These are phyloP conservation scores for Triangularia setosa DNA, from an alignment of 2,329 filamentous ascomycete species.

Conservation along the genomic window DNA sequence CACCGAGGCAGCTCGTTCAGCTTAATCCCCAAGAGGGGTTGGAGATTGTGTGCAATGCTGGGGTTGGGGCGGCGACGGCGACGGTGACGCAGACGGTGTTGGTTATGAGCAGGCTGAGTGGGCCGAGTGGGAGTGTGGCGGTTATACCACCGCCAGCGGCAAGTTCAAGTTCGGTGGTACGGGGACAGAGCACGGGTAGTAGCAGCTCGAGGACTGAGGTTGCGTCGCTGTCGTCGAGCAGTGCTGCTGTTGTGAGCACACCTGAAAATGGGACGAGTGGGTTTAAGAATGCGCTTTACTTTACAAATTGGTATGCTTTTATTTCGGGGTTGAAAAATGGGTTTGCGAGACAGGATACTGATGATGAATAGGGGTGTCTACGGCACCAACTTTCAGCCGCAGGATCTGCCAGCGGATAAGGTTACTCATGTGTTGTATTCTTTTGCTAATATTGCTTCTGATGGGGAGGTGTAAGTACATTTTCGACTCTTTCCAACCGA, in stretches of 20 bases:
- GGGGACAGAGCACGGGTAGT: not conserved
- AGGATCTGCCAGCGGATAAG: conserved; percentile 62
- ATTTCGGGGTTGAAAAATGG: not conserved
- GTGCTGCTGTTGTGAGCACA: not conserved
- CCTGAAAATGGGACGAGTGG: conserved; percentile 1
- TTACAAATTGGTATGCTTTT: conserved; percentile 49
- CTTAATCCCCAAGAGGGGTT: conserved; percentile 14
- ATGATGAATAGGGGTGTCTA: conserved; percentile 36
- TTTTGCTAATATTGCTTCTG: conserved; percentile 43
- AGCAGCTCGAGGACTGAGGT: not conserved
- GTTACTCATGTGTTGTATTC: conserved; percentile 71
- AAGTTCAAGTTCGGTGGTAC: not conserved
- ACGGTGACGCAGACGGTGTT: not conserved
- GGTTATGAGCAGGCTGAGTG: not conserved
- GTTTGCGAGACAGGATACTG: not conserved
- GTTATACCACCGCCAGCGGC: conserved; percentile 2
- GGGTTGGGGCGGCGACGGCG: not conserved
- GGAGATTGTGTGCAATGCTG: conserved; percentile 11
- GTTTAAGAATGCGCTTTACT: conserved; percentile 46
- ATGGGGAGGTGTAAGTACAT: conserved; percentile 44
- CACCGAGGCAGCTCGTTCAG: conserved; percentile 10
- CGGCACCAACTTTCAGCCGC: conserved; percentile 54
- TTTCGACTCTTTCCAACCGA: not conserved
- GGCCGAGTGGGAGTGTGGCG: not conserved
- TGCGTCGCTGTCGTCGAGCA: not conserved